Base-by-base conservation (phyloP, 208 protist genomes). In the Leptomonas pyrrhocoris region DNA sequence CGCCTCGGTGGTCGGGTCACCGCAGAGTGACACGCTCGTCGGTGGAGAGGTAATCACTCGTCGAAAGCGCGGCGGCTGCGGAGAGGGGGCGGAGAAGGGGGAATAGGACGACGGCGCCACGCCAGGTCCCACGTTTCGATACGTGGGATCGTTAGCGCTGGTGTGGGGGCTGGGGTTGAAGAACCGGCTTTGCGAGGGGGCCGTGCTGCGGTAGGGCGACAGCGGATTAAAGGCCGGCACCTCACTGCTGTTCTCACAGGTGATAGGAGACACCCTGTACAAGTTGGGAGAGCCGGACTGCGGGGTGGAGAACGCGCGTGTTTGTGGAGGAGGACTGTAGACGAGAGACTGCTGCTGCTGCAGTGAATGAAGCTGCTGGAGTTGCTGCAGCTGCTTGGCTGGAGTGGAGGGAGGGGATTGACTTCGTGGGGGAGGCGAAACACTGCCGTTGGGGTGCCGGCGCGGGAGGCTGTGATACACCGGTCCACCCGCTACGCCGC, bases 241-340 rank as follows among this genome's bases (percentile, higher is more conserved):
- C 3, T 65, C 60, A 8, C 55, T 63, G 43, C 27, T 43, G 31
- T 55, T 53, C 46, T 65, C 60, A 31, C 31, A 43, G 19, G 60
- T 65, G 21, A 65, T 65, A 4, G 60, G 60, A 2, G 60, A 65
- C 0, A 65, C 60, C 46, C 43, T 65, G 60, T 65, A 65, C 60
- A n/a, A 27, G 0, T 12, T 65, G n/a, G 46, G 60, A 4, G 60
- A 65, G 46, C 60, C 31, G 30, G 60, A 27, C 60, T 65, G 60
- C 28, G 60, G 55, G 38, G 45, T 30, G 7, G 60, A 40, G 45
- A 65, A 12, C 1, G 60, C 60, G 11, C 60, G 25, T 11, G 18
- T 30, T 16, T 65, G 46, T 19, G 21, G 60, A 3, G 36, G 27
- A 7, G 31, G 21, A 2, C 1, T 12, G 46, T 45, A 65, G 46